Evolutionary conservation across 2,329 filamentous ascomycete species (phyloP), one percentile per base, ranked within the genome.

Genomic region (Neofusicoccum sp.): DNA sequence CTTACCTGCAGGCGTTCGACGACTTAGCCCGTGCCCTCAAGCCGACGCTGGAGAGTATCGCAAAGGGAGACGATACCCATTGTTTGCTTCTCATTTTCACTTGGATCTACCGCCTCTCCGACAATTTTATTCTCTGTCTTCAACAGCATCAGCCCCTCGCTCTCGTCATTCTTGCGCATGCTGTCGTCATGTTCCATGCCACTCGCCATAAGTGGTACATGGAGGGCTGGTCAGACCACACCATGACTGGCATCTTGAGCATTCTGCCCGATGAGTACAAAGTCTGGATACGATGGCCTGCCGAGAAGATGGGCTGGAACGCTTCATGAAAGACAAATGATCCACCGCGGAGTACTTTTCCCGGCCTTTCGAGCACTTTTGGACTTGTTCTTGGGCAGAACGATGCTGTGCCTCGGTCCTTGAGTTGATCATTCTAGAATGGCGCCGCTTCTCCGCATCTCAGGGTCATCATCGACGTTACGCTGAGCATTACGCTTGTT

Each of bases 221-320:
- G 47, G 20, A 61, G 3, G 31, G 16, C 8, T 63, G 60, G 62
- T 16, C 57, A 26, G 47, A 61, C 14, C 62, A 63, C 30, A 40
- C 62, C n/a, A 43, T 63, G 48, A 20, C 47, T 11, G 59, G 60
- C 2, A 57, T 59, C 6, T 30, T 28, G 9, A 33, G 40, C 2
- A 14, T 53, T 4, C 26, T 63, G 2, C 53, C 47, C 8, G 34
- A 54, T 5, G 62, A 59, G 12, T 57, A 60, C 34, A 44, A 26
- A 9, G 41, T 26, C 11, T 62, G 62, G 62, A 56, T 63, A 28
- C 47, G 58, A 8, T 61, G 60, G 62, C 60, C 60, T 26, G 24
- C 60, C 4, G 20, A 59, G n/a, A 53, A 61, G 9, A 43, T 63
- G 8, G 53, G 59, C 9, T 63, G 62, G 62, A 47, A 12, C 1